A percentile compares a stretch with the other conserved stretches of the same genome.
phyloP scores from a whole-genome alignment of 2,329 filamentous ascomycete species.

The Colletotrichum sp. region DNA sequence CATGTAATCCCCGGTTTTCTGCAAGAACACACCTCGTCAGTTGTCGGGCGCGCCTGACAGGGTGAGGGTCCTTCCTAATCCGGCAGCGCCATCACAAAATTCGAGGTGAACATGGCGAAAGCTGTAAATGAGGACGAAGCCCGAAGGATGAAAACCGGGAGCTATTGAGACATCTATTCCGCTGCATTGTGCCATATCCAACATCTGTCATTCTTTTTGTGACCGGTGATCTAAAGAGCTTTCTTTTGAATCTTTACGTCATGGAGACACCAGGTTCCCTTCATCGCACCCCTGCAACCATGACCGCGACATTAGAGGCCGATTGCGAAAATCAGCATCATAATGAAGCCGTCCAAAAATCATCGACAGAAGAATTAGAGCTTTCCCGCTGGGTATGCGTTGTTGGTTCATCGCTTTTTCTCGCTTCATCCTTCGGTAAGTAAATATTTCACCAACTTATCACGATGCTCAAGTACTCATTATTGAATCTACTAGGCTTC shows the following conservation, averaged over 20 bases:
- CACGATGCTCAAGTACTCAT: not conserved
- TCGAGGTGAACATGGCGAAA: not conserved
- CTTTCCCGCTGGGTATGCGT: not conserved
- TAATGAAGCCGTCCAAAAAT: not conserved
- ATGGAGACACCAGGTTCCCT: not conserved
- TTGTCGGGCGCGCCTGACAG: not conserved
- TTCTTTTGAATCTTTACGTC: not conserved
- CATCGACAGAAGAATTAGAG: not conserved
- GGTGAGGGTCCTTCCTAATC: not conserved
- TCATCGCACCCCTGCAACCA: not conserved
- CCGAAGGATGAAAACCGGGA: not conserved
- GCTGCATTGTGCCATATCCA: not conserved
- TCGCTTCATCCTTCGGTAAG: not conserved
- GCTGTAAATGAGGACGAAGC: not conserved
- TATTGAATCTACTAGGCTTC: slow-evolving; percentile 36
- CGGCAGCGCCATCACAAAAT: not conserved
- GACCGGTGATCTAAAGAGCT: not conserved
- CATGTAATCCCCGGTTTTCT: not conserved
- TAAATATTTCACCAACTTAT: not conserved
- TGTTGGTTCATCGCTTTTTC: not conserved
- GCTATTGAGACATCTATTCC: not conserved
- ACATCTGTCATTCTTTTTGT: not conserved
- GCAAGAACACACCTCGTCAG: not conserved
- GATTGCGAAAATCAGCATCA: not conserved
- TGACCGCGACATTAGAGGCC: not conserved